Base-by-base conservation (phyloP, 1,284 basidiomycete genomes). In the Marasmius oreades region DNA sequence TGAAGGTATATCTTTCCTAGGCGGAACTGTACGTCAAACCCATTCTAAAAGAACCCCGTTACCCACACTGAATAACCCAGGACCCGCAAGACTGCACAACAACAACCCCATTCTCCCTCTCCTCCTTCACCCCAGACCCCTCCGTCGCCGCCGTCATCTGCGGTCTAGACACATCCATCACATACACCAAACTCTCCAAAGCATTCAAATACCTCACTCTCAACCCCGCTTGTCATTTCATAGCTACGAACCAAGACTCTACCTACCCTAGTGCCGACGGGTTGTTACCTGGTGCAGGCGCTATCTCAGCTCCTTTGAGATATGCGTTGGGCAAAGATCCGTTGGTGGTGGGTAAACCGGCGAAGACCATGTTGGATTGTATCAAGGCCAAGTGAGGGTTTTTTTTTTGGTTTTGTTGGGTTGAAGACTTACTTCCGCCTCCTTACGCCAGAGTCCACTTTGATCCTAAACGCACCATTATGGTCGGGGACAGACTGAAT, bases 401-500 rank as follows among this genome's bases (percentile, higher is more conserved):
- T 44, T 53, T 20, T 54, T 50, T 22, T 43, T 28, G 22, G n/a
- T n/a, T 51, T 44, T 44, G 53, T 18, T n/a, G n/a, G n/a, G n/a
- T n/a, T n/a, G n/a, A n/a, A n/a, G n/a, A n/a, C n/a, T n/a, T n/a
- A n/a, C n/a, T n/a, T n/a, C n/a, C n/a, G n/a, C n/a, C n/a, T n/a
- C n/a, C n/a, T n/a, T n/a, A n/a, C n/a, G n/a, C n/a, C n/a, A 94
- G 92, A 71, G 86, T 95, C 64, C 69, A 90, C 47, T 95, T 93
- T 68, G 90, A 98, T 70, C 90, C 90, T 36, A 73, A 79, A 55
- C 79, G 87, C 50, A 95, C 95, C 1, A 84, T 99, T 66, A 97
- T 99, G 91, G 81, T 98, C 43, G 96, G 96, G 39, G 96, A 99
- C 72, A 85, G 97, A 57, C 78, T 99, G 59, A 88, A 93, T 65